phyloP scores from a whole-genome alignment of 768 basidiomycete genomes.

The Exidia glandulosa region DNA sequence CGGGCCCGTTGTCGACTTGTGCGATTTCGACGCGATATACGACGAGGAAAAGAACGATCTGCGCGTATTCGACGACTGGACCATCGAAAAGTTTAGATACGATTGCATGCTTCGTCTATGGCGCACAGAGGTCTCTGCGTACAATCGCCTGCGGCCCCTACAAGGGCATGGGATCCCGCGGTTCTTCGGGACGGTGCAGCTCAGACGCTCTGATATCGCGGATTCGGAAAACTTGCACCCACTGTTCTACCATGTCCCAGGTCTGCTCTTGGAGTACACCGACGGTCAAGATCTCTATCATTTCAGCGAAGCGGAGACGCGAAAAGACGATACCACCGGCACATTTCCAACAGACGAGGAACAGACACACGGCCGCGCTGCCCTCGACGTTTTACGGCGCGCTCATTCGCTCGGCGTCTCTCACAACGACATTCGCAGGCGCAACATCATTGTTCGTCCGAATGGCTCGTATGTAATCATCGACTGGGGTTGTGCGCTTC shows the following conservation, averaged over 20 bases:
- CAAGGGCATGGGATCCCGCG: not conserved
- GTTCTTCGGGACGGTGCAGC: not conserved
- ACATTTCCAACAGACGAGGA: not conserved
- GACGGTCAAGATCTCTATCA: not conserved
- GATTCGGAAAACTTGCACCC: not conserved
- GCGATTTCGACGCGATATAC: too few relatives aligned
- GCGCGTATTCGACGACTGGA: not conserved
- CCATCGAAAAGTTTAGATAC: not conserved
- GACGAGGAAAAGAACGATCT: not conserved
- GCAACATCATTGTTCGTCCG: not conserved
- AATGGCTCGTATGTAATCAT: not conserved
- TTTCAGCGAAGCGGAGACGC: not conserved
- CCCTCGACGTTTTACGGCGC: not conserved
- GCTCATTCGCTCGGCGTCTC: not conserved
- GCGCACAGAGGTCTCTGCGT: not conserved
- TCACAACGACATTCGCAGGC: not conserved
- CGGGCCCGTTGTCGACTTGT: not conserved
- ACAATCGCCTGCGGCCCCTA: not conserved
- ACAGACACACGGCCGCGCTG: not conserved
- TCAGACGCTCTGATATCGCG: not conserved
- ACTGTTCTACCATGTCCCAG: not conserved
- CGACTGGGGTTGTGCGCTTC: not conserved
- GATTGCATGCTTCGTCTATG: not conserved
- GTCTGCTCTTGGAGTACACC: not conserved
- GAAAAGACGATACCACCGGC: not conserved